These are phyloP conservation scores for Aspergillus puulaauensis DNA, from an alignment of 2,329 filamentous ascomycete genomes.

Conservation along the genomic window DNA sequence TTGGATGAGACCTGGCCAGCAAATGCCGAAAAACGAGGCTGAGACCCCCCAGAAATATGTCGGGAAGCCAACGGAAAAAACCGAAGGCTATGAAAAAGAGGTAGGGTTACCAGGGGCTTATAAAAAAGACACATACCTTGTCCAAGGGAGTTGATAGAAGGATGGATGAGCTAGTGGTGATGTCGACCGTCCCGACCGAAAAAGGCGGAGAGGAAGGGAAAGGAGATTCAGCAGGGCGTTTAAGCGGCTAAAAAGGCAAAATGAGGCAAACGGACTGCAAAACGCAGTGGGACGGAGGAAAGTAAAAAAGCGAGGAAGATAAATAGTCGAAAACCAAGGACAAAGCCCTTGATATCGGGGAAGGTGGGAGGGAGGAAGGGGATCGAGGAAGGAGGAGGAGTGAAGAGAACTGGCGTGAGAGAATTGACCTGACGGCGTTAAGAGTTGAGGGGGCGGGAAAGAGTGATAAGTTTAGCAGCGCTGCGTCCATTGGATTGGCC, in stretches of 20 bases:
- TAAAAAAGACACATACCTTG: slow-evolving; percentile 14
- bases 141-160: slow-evolving; percentile 10
- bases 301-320: slow-evolving; percentile 9
- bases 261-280: neutral
- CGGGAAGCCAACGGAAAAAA: neutral
- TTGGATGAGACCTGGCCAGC: slow-evolving; percentile 17
- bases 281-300: slow-evolving; percentile 8
- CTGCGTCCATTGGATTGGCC: neutral
- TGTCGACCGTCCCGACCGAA: slow-evolving; percentile 23
- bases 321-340: slow-evolving; percentile 15
- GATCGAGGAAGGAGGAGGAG: slow-evolving; percentile 14
- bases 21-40: slow-evolving; percentile 5
- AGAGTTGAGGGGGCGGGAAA: slow-evolving; percentile 27
- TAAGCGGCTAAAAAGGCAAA: slow-evolving; percentile 8
- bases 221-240: slow-evolving; percentile 19
- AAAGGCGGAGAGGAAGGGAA: slow-evolving; percentile 23
- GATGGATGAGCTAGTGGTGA: slow-evolving; percentile 24
- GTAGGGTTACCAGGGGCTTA: neutral
- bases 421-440: slow-evolving; percentile 8
- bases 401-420: slow-evolving; percentile 8
- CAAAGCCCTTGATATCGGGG: slow-evolving; percentile 22
- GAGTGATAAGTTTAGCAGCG: slow-evolving; percentile 11
- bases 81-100: neutral
- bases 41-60: neutral
- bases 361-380: slow-evolving; percentile 13